These are phyloP conservation scores for Rhizoctonia solani DNA, from an alignment of 1,284 basidiomycete genomes.

Conservation along the genomic window DNA sequence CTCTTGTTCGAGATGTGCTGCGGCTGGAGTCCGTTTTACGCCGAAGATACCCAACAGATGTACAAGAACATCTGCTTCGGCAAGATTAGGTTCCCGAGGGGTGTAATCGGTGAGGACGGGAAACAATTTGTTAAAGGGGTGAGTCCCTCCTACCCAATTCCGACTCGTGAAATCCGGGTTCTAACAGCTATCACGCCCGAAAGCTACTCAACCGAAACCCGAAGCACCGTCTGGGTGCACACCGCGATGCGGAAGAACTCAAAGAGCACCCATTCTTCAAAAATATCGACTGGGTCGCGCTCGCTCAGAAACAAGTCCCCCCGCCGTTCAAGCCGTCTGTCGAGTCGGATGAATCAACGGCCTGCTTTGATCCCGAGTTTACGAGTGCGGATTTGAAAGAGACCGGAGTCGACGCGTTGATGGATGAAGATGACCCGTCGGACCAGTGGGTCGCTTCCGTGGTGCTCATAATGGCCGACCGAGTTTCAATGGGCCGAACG, in stretches of 20 bases:
- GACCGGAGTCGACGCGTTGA: conserved; percentile 61
- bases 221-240: conserved; percentile 91
- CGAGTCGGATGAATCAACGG: conserved; percentile 96
- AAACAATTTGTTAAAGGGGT: conserved; percentile 99
- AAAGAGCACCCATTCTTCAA: conserved; percentile 97
- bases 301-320: conserved; percentile 88
- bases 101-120: conserved; percentile 95
- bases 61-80: conserved; percentile 99
- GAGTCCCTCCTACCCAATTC: conserved; percentile 49
- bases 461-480: conserved; percentile 46
- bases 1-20: conserved; percentile 98
- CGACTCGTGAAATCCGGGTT: conserved; percentile 2
- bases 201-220: conserved; percentile 98
- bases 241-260: conserved; percentile 89
- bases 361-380: conserved; percentile 99
- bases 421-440: conserved; percentile 74
- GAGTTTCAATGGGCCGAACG: conserved; percentile 33
- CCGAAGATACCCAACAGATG: conserved; percentile 99
- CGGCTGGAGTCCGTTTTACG: conserved; percentile 99
- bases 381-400: conserved; percentile 83
- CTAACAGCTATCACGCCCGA: too few relatives aligned
- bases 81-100: conserved; percentile 98
- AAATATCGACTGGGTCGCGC: conserved; percentile 85
- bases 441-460: conserved; percentile 60
- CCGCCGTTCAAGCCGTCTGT: conserved; percentile 98